These are phyloP conservation scores for Candolleomyces eurysporus DNA, from an alignment of 768 basidiomycete species.

Conservation along the genomic window DNA sequence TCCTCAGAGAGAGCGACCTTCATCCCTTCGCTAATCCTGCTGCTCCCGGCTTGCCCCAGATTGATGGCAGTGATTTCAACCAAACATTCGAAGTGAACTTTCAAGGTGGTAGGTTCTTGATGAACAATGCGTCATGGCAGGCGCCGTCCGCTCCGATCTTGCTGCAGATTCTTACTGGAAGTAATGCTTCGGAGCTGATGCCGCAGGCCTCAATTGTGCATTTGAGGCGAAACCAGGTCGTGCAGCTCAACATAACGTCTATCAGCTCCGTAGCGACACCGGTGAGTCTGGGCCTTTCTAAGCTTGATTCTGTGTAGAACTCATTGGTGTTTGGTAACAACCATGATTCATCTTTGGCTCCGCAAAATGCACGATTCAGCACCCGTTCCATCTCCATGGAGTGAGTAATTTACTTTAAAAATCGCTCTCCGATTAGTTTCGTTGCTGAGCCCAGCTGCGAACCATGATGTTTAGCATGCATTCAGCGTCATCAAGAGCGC, in stretches of 20 bases:
- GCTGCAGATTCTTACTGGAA: slow-evolving; percentile 44
- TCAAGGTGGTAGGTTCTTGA: slow-evolving; percentile 17
- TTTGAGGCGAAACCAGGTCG: too few species aligned
- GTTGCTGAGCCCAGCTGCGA: background rate
- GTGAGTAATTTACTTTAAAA: slow-evolving; percentile 24
- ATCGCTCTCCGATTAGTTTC: background rate
- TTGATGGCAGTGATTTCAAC: slow-evolving; percentile 41
- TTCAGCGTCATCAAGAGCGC: slow-evolving; percentile 44
- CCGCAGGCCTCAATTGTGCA: slow-evolving; percentile 9
- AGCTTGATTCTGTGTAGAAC: too few species aligned
- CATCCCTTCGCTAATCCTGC: slow-evolving; percentile 26
- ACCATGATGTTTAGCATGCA: slow-evolving; percentile 17
- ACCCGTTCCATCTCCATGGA: slow-evolving; percentile 48
- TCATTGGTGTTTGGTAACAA: too few species aligned
- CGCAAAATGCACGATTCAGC: slow-evolving; percentile 18
- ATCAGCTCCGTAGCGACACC: too few species aligned
- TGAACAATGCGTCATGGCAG: slow-evolving; percentile 23
- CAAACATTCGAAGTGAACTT: slow-evolving; percentile 25
- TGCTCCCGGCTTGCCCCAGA: slow-evolving; percentile 32
- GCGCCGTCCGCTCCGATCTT: slow-evolving; percentile 40
- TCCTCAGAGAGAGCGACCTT: slow-evolving; percentile 31
- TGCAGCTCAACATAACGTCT: too few species aligned
- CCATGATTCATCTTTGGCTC: too few species aligned
- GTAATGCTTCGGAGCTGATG: slow-evolving; percentile 31
- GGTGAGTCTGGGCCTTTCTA: too few species aligned